A percentile compares a stretch with the other conserved stretches of the same genome.
These are phyloP conservation scores for Fragaria iinumae DNA, from an alignment of 306 rosid genomes.

Conservation along the genomic window DNA sequence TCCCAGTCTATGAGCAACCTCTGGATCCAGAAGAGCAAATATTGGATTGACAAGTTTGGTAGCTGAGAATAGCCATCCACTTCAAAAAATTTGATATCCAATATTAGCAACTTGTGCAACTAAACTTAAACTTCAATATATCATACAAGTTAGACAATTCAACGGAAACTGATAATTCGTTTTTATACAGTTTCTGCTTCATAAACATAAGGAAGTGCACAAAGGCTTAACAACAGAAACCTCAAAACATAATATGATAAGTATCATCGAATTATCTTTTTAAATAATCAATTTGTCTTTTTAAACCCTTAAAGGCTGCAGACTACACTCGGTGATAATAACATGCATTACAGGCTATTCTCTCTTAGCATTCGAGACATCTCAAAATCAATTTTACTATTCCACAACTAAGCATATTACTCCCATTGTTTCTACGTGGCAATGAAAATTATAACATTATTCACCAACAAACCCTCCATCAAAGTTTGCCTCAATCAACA, in stretches of 20 bases:
- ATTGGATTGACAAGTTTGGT: slow-evolving; percentile 89
- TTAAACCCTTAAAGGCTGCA: not conserved
- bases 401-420: not conserved
- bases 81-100: slow-evolving; percentile 42
- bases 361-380: not conserved
- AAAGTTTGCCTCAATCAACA: not conserved
- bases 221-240: not conserved
- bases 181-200: not conserved
- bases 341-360: not conserved
- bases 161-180: not conserved
- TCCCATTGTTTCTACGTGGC: not conserved
- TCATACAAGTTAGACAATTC: slow-evolving; percentile 8
- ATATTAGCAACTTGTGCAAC: slow-evolving; percentile 27
- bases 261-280: not conserved
- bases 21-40: slow-evolving; percentile 89
- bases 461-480: not conserved
- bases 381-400: not conserved
- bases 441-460: not conserved
- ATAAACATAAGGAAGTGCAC: not conserved
- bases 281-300: not conserved
- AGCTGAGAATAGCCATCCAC: slow-evolving; percentile 96
- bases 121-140: slow-evolving; percentile 18
- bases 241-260: not conserved
- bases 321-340: not conserved
- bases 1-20: slow-evolving; percentile 76